These are phyloP conservation scores for Colletotrichum higginsianum DNA, from an alignment of 2,329 filamentous ascomycete species.

Conservation along the genomic window DNA sequence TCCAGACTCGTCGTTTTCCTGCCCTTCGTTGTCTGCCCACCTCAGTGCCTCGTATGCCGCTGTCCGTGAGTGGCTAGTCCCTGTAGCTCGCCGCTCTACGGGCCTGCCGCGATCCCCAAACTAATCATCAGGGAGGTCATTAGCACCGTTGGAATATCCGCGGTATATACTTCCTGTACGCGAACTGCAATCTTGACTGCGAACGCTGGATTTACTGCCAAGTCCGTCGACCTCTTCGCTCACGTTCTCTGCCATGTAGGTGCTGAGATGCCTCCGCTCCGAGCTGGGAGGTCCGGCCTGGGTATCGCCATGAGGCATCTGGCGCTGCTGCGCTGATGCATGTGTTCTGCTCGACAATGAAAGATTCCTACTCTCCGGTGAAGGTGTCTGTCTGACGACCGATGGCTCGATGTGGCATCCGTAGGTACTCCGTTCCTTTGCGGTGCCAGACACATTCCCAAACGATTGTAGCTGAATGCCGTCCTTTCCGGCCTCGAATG, in stretches of 20 bases:
- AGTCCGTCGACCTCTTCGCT: not conserved
- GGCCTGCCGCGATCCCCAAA: too few relatives aligned
- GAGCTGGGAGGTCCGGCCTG: not conserved
- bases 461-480: conserved; percentile 13
- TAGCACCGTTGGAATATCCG: not conserved
- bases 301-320: not conserved
- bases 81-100: not conserved
- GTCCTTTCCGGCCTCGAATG: conserved; percentile 49
- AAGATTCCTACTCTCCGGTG: not conserved
- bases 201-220: not conserved
- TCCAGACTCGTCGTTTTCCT: not conserved
- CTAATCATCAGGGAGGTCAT: not conserved
- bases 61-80: not conserved
- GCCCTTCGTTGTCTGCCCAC: not conserved
- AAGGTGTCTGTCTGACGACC: not conserved
- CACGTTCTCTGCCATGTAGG: not conserved
- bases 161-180: not conserved
- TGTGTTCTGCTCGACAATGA: not conserved
- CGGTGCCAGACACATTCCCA: too few relatives aligned
- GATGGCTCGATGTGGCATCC: too few relatives aligned
- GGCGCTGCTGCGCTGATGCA: not conserved
- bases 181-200: not conserved
- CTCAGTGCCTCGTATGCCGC: not conserved
- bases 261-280: not conserved
- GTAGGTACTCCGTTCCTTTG: not conserved